Conservation (phyloP, 2,329 filamentous ascomycete genomes). For the Exophiala mesophila region DNA sequence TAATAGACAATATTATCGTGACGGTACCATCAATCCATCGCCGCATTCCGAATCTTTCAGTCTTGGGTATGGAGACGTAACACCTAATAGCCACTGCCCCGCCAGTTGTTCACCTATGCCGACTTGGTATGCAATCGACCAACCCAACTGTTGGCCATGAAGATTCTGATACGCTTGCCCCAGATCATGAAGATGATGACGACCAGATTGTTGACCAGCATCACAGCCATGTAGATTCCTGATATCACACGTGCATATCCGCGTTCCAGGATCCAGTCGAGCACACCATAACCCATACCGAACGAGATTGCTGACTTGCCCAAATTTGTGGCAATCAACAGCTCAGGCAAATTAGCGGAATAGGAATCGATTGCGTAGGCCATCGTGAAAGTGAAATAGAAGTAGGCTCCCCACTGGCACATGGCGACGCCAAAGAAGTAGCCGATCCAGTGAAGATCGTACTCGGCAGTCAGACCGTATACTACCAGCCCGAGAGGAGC, state of each 20-base stretch:
- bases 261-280: slow-evolving; percentile 48
- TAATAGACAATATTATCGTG: too few relatives aligned
- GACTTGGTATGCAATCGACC: slow-evolving; percentile 42
- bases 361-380: slow-evolving; percentile 59
- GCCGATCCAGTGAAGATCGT: slow-evolving; percentile 32
- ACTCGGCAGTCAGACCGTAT: slow-evolving; percentile 32
- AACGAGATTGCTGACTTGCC: slow-evolving; percentile 55
- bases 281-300: slow-evolving; percentile 47
- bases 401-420: slow-evolving; percentile 48
- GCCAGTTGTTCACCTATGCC: too few relatives aligned
- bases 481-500: slow-evolving; percentile 31
- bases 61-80: too few relatives aligned
- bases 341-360: slow-evolving; percentile 55
- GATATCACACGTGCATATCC: slow-evolving; percentile 51
- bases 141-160: slow-evolving; percentile 45
- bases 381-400: slow-evolving; percentile 55
- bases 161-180: slow-evolving; percentile 47
- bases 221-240: slow-evolving; percentile 46
- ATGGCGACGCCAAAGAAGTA: slow-evolving; percentile 50
- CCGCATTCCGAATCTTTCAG: too few relatives aligned
- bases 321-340: slow-evolving; percentile 58
- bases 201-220: slow-evolving; percentile 47
- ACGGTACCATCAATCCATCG: too few relatives aligned
- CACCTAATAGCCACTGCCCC: too few relatives aligned
- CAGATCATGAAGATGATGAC: slow-evolving; percentile 48